Base-by-base conservation (phyloP, 2,329 filamentous ascomycete species). In the Hypoxylon rubiginosum region DNA sequence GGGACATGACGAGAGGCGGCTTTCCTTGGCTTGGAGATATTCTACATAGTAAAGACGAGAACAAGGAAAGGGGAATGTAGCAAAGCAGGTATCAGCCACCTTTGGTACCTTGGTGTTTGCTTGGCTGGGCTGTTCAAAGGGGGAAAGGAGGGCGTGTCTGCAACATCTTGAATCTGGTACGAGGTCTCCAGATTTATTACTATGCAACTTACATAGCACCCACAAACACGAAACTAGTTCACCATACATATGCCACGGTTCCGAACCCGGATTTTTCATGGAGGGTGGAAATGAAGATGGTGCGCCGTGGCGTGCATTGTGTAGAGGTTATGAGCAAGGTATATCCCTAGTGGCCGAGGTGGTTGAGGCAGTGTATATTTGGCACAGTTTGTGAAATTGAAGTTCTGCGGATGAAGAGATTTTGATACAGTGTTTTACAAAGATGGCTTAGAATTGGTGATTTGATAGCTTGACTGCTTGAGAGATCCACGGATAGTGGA, bases 101-200 rank as follows among this genome's bases (percentile, higher is more conserved):
- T 15, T 46, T 9, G n/a, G 17, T 6, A 11, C 43, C 30, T 45
- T 21, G 43, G 39, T 15, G 4, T 13, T 9, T 34, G 10, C 30
- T 34, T 32, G n/a, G n/a, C n/a, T n/a, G n/a, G 39, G 39, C 39
- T 17, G 4, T 8, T 45, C 58, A 45, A 63, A 60, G 15, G 48
- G 63, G 59, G 39, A 63, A 49, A 60, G 59, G 64, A 64, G 63
- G 68, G 68, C 24, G 68, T 69, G 61, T 69, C 46, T 63, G 46
- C 57, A 68, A 61, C 54, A 60, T 62, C 32, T 32, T 46, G 32
- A 21, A 58, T 54, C n/a, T n/a, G n/a, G 39, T 43, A 43, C 39
- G 39, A 43, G 15, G 39, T 43, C 39, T 43, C 39, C 39, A 43
- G 39, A 17, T 32, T 30, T 9, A 26, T 28, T 55, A 21, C n/a